Conservation (phyloP, 192 early-diverging fungal species). For the Rhizophagus clarus region DNA sequence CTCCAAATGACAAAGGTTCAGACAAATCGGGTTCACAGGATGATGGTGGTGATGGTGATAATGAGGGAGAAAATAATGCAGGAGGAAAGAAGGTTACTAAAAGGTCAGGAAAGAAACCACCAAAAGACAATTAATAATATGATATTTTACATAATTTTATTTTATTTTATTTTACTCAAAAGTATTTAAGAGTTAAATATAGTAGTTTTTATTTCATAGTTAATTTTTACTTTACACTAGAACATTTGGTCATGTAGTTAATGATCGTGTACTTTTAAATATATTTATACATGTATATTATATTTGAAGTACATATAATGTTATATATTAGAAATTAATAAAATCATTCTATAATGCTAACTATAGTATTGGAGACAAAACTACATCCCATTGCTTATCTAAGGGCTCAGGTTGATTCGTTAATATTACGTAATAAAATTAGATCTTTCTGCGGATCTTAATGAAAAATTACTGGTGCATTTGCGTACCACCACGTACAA, state of each 20-base stretch:
- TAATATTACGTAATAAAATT: no score
- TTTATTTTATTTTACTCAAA: background rate
- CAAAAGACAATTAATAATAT: conserved; percentile 8
- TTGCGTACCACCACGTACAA: background rate
- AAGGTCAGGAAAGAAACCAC: conserved; percentile 1
- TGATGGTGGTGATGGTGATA: conserved; percentile 16
- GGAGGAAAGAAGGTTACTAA: conserved; percentile 3
- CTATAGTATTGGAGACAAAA: no score
- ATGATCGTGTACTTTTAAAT: no score
- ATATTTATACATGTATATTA: no score
- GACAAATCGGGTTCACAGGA: background rate
- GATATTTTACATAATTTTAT: background rate
- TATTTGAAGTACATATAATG: background rate
- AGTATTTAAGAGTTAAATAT: background rate
- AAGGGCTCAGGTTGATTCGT: no score
- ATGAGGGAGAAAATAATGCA: conserved; percentile 21
- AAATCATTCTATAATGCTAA: background rate
- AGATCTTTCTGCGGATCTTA: no score
- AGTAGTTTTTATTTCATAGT: background rate
- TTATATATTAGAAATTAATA: background rate
- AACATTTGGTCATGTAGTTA: background rate
- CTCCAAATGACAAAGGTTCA: conserved; percentile 36
- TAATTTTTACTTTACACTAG: background rate
- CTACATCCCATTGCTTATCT: no score
- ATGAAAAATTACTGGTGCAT: no score